Evolutionary conservation across 495 filamentous ascomycete genomes (phyloP).

Genomic region (Thozetella sp.): DNA sequence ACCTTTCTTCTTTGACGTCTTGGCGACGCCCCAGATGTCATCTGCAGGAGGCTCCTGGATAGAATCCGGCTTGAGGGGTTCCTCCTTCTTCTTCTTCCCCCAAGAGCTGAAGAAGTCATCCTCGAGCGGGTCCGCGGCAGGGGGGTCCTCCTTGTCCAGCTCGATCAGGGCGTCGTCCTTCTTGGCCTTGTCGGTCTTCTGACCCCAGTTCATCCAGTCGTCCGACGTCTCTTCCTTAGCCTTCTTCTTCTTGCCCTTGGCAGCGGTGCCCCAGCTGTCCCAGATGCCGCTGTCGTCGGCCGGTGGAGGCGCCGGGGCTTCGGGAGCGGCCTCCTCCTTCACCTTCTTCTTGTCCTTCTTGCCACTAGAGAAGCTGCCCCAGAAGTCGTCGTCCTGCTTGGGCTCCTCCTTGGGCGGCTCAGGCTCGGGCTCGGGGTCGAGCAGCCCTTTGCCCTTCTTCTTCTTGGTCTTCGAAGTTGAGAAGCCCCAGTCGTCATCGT

Average conservation of each 20-base stretch:
- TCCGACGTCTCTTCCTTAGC: conserved; percentile 14
- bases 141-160: conserved; percentile 25
- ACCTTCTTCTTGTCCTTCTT: conserved; percentile 44
- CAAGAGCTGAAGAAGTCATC: conserved; percentile 38
- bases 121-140: conserved; percentile 17
- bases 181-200: conserved; percentile 29
- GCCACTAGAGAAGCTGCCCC: conserved; percentile 20
- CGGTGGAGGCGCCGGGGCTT: not conserved
- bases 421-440: conserved; percentile 12
- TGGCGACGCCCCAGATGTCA: conserved; percentile 36
- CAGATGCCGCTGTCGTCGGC: conserved; percentile 23
- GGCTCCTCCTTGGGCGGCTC: conserved; percentile 14
- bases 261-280: conserved; percentile 33
- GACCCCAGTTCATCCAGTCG: conserved; percentile 29
- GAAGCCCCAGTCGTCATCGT: conserved; percentile 18
- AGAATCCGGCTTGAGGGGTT: conserved; percentile 40
- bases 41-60: conserved; percentile 42
- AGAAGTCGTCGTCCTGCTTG: conserved; percentile 19
- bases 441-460: conserved; percentile 28
- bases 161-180: conserved; percentile 30
- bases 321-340: conserved; percentile 29
- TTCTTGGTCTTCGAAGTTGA: conserved; percentile 23
- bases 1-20: conserved; percentile 41
- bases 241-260: conserved; percentile 24
- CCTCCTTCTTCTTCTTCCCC: conserved; percentile 25